Base-by-base conservation (phyloP, 139 green algal species). In the Chlorella sp. region DNA sequence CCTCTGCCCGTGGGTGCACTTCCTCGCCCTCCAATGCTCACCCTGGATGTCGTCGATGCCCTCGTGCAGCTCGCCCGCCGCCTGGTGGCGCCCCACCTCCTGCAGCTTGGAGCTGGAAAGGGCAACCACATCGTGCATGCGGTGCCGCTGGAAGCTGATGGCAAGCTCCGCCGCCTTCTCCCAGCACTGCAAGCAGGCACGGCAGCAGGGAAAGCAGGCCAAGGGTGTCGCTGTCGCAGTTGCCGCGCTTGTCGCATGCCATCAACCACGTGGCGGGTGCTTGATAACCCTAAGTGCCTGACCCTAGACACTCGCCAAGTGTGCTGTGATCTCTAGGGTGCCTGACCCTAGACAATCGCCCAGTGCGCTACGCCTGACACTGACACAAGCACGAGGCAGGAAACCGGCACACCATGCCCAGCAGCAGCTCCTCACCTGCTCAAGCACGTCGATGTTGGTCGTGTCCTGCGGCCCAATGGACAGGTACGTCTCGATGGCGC, bases 401-500 rank as follows among this genome's bases (percentile, higher is more conserved):
- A n/a, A n/a, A n/a, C n/a, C n/a, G n/a, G 36, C 50, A 27, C 70
- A 31, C 5, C 20, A 14, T 26, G 31, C n/a, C n/a, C n/a, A n/a
- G n/a, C n/a, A n/a, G n/a, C n/a, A n/a, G 2, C 23, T 27, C 1
- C 70, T 31, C 50, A 78, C 85, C 80, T 86, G 27, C 74, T 92
- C 75, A 31, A 92, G 71, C 26, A 72, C 62, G 49, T 89, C 82
- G 27, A 83, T 6, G 42, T 92, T 81, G 30, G 26, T 49, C 3
- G 66, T 87, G 74, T 87, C 75, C 20, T 73, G 60, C 3, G 35
- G 31, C 1, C 55, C 83, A 31, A 93, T 34, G 1, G 77, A 83
- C 27, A 96, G 78, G 79, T 94, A 95, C 3, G 81, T 74, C 31
- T 96, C 91, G n/a, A 96, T 91, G 26, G 90, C 90, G 30, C 80